These are phyloP conservation scores for Radiomyces spectabilis DNA, from an alignment of 192 early-diverging fungal species.

Conservation along the genomic window DNA sequence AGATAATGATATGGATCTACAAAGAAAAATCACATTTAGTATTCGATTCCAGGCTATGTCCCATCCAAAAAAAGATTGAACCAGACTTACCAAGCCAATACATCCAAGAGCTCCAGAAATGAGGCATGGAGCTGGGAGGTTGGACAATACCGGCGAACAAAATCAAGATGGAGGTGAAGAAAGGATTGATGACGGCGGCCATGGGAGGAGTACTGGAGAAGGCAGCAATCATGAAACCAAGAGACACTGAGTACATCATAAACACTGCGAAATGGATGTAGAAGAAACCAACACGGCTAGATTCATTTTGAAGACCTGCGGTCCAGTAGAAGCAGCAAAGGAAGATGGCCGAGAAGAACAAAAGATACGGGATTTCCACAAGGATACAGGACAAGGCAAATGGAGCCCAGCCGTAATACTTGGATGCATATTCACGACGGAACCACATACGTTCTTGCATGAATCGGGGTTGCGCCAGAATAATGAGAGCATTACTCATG, in stretches of 20 bases:
- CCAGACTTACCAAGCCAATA: constrained; percentile 42
- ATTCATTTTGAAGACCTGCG: constrained; percentile 37
- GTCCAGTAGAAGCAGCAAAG: constrained; percentile 55
- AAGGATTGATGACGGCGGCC: constrained; percentile 55
- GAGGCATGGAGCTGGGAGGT: constrained; percentile 42
- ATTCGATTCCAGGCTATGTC: no score
- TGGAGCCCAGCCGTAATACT: constrained; percentile 57
- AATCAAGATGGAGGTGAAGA: constrained; percentile 48
- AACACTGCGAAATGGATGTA: constrained; percentile 46
- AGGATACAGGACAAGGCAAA: constrained; percentile 54
- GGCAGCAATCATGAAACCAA: constrained; percentile 53
- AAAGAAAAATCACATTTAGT: constrained; percentile 4
- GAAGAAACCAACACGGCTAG: constrained; percentile 52
- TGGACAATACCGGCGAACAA: constrained; percentile 59
- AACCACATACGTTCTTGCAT: constrained; percentile 51
- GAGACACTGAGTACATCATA: constrained; percentile 43
- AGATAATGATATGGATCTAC: constrained; percentile 53
- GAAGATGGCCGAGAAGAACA: constrained; percentile 46
- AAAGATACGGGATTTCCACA: constrained; percentile 54
- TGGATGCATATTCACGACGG: constrained; percentile 52
- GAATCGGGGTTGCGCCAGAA: constrained; percentile 59
- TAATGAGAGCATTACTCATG: constrained; percentile 51
- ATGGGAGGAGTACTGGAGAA: constrained; percentile 46
- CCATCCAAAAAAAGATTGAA: constrained; percentile 48
- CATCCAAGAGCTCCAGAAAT: constrained; percentile 58